These are phyloP conservation scores for Baeospora myosura DNA, from an alignment of 1,284 basidiomycete genomes.

Conservation along the genomic window DNA sequence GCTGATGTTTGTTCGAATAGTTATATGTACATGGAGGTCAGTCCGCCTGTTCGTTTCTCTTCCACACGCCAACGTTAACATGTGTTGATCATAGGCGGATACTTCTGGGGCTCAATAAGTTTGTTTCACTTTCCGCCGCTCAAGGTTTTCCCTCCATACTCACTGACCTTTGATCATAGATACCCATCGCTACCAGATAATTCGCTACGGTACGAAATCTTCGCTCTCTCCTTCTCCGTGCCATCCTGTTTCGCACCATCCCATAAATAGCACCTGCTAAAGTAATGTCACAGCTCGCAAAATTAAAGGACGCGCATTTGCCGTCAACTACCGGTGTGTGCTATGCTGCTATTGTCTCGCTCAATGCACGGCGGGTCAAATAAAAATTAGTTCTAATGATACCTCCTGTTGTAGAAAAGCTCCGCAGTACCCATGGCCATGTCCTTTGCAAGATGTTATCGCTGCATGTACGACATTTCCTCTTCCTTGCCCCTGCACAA, in stretches of 20 bases:
- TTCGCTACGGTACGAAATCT: conserved; percentile 42
- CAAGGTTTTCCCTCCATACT: conserved; percentile 15
- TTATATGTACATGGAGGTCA: conserved; percentile 69
- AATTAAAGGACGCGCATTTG: conserved; percentile 63
- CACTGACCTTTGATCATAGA: conserved; percentile 28
- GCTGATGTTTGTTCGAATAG: conserved; percentile 25
- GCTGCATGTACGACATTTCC: conserved; percentile 52
- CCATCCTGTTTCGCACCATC: not conserved
- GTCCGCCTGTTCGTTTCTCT: conserved; percentile 7
- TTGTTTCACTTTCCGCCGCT: conserved; percentile 15
- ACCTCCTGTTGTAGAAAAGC: conserved; percentile 42
- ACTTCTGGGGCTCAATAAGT: conserved; percentile 65
- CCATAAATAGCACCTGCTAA: too few relatives aligned
- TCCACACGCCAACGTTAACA: not conserved
- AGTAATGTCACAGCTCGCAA: conserved; percentile 69
- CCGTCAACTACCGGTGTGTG: conserved; percentile 47
- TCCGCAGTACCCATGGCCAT: conserved; percentile 86
- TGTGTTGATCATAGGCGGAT: conserved; percentile 46
- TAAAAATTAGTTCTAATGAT: not conserved
- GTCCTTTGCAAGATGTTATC: conserved; percentile 73
- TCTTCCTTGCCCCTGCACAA: too few relatives aligned
- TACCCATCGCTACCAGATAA: conserved; percentile 66
- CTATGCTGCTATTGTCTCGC: not conserved
- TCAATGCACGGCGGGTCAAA: too few relatives aligned
- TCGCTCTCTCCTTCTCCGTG: not conserved